Conservation (phyloP, 176 grass and related monocot genomes). For the maize (Zea mays) region DNA sequence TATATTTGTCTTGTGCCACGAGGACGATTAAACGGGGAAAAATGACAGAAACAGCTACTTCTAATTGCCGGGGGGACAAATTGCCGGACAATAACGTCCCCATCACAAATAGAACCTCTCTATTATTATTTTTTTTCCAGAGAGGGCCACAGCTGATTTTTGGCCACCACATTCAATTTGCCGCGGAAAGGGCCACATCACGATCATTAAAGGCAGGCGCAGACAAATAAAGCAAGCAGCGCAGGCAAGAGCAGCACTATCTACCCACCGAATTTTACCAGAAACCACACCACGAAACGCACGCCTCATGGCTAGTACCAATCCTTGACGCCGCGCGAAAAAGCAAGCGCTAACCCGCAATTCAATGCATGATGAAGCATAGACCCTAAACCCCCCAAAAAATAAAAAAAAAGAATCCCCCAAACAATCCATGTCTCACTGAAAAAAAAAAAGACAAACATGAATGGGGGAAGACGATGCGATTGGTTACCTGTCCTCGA, state of each 20-base stretch:
- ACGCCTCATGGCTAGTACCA: constrained; percentile 23
- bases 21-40: no score
- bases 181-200: constrained; percentile 37
- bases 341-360: constrained; percentile 38
- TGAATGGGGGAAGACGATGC: constrained; percentile 14
- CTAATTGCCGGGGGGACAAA: neutral
- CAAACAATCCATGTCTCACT: neutral
- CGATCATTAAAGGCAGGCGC: constrained; percentile 31
- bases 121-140: neutral
- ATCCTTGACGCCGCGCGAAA: constrained; percentile 23
- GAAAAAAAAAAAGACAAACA: neutral
- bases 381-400: neutral
- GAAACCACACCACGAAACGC: neutral
- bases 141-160: constrained; percentile 30
- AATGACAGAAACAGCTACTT: no score
- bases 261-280: constrained; percentile 41
- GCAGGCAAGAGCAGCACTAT: constrained; percentile 34
- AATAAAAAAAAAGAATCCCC: neutral
- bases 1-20: no score
- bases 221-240: constrained; percentile 33
- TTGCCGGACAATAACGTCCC: constrained; percentile 29
- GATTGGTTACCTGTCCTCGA: neutral
- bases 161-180: constrained; percentile 41
- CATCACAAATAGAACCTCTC: constrained; percentile 30
- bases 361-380: neutral